A percentile compares a stretch with the other conserved stretches of the same genome.
phyloP scores from a whole-genome alignment of 768 basidiomycete genomes.

The Chalciporus sphaerocephalus region DNA sequence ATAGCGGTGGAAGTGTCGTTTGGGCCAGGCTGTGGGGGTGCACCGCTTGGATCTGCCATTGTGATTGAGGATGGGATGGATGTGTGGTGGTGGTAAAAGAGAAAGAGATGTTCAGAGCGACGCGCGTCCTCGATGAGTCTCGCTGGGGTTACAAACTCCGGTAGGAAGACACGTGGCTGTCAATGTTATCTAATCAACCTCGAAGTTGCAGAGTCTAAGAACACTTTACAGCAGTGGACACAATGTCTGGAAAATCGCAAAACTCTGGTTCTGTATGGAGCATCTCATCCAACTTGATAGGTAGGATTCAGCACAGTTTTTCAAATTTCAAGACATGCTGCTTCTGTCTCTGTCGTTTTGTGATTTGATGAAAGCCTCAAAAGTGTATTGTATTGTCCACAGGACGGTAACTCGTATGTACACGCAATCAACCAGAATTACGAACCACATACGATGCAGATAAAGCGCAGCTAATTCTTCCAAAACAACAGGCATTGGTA shows the following conservation, averaged over 20 bases:
- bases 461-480: constrained; percentile 6
- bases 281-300: too few species aligned
- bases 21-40: constrained; percentile 74
- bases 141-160: background rate
- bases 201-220: too few species aligned
- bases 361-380: too few species aligned
- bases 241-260: too few species aligned
- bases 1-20: constrained; percentile 95
- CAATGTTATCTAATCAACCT: background rate
- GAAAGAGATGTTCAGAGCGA: constrained; percentile 19
- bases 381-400: too few species aligned
- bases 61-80: constrained; percentile 5
- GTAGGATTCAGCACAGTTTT: too few species aligned
- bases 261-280: too few species aligned
- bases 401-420: constrained; percentile 22
- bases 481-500: constrained; percentile 18
- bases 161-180: background rate
- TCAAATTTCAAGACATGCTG: too few species aligned
- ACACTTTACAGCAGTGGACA: too few species aligned
- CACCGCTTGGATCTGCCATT: constrained; percentile 82
- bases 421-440: constrained; percentile 24
- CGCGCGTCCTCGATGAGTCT: constrained; percentile 29
- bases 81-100: constrained; percentile 9
- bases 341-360: too few species aligned
- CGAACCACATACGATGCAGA: constrained; percentile 19